Percentiles rank a stretch among this genome's conserved stretches.
phyloP scores from a whole-genome alignment of 2,329 filamentous ascomycete genomes.

The Cytospora mali region DNA sequence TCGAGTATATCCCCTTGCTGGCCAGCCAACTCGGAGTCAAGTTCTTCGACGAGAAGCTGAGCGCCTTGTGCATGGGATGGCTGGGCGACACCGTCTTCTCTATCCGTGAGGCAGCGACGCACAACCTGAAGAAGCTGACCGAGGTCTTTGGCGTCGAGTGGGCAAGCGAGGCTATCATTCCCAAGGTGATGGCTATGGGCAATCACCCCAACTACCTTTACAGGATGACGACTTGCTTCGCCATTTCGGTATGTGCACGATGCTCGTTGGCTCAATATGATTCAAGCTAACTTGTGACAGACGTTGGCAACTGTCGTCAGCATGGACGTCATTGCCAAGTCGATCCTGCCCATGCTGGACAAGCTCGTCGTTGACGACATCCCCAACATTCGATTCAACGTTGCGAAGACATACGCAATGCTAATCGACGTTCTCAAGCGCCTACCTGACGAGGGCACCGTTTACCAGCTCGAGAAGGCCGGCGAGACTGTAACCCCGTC shows the following conservation, averaged over 20 bases:
- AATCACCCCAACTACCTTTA: conserved; percentile 98
- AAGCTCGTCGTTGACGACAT: conserved; percentile 93
- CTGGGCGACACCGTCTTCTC: conserved; percentile 98
- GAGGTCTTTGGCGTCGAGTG: conserved; percentile 98
- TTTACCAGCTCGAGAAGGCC: conserved; percentile 82
- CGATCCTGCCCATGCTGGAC: conserved; percentile 94
- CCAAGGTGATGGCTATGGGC: conserved; percentile 98
- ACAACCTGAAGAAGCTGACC: conserved; percentile 96
- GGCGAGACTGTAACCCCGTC: conserved; percentile 65
- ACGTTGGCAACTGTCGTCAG: conserved; percentile 92
- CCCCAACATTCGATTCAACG: conserved; percentile 99
- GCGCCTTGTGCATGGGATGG: conserved; percentile 96
- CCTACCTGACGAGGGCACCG: conserved; percentile 83
- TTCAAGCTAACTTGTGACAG: conserved; percentile 49
- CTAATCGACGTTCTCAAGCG: conserved; percentile 90
- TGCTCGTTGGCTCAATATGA: conserved; percentile 33
- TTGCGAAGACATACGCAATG: conserved; percentile 94
- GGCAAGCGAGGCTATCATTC: conserved; percentile 96
- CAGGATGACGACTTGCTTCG: conserved; percentile 99
- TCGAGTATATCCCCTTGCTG: conserved; percentile 97
- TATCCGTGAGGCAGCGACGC: conserved; percentile 94
- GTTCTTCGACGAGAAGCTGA: conserved; percentile 98
- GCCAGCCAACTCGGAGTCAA: conserved; percentile 94
- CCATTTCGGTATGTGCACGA: conserved; percentile 77
- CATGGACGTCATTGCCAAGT: conserved; percentile 88